Percentiles rank a stretch among this genome's conserved stretches.
Conservation (phyloP, 1,139 yeast species). For the Meyerozyma smithsonii region DNA sequence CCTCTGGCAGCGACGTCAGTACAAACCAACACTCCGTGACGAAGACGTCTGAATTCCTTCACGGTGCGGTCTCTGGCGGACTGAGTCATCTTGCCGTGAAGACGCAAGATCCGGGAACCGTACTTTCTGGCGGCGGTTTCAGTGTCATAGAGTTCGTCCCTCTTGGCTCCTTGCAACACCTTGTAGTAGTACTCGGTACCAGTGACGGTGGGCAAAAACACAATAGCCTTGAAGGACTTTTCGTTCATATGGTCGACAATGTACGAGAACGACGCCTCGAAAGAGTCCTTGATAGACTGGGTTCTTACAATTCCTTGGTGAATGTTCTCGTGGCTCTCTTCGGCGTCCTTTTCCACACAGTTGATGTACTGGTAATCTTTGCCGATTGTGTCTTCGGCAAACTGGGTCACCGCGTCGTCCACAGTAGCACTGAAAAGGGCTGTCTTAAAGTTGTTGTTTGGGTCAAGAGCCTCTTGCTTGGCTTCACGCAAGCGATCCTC, state of each 20-base stretch:
- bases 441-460: conserved; percentile 44
- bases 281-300: conserved; percentile 42
- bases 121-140: conserved; percentile 9
- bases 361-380: conserved; percentile 63
- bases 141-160: conserved; percentile 11
- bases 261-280: conserved; percentile 50
- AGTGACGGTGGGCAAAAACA: conserved; percentile 76
- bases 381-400: conserved; percentile 66
- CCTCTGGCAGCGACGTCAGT: conserved; percentile 98
- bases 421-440: conserved; percentile 87
- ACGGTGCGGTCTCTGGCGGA: conserved; percentile 57
- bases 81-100: conserved; percentile 76
- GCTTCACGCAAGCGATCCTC: conserved; percentile 41
- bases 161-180: conserved; percentile 18
- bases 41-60: conserved; percentile 45
- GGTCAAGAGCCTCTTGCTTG: conserved; percentile 15
- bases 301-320: conserved; percentile 60
- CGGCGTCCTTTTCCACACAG: conserved; percentile 70
- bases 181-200: conserved; percentile 55
- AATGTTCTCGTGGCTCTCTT: conserved; percentile 77
- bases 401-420: conserved; percentile 56
- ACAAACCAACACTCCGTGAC: conserved; percentile 62
- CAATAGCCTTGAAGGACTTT: conserved; percentile 63
- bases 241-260: conserved; percentile 27
- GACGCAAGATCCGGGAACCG: conserved; percentile 21